Evolutionary conservation across 352 stramenopile species (phyloP).

Genomic region (Phytopythium sindhum): DNA sequence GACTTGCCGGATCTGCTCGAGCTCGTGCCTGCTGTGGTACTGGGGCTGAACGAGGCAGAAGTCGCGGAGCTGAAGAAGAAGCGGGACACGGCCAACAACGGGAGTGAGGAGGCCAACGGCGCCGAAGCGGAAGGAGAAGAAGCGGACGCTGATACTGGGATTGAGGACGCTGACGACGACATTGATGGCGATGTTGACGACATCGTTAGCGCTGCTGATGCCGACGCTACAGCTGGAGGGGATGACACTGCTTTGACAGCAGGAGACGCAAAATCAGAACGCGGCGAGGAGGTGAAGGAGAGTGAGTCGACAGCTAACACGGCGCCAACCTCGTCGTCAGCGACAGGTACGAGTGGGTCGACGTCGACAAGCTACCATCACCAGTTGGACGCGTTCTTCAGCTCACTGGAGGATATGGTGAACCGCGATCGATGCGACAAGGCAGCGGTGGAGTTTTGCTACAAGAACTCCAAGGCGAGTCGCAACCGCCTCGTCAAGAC

Average conservation of each 20-base stretch:
- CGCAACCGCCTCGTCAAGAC: slow-evolving; percentile 89
- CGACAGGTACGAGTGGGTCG: slow-evolving; percentile 9
- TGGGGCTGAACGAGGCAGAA: slow-evolving; percentile 90
- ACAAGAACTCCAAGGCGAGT: slow-evolving; percentile 93
- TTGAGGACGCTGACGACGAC: slow-evolving; percentile 9
- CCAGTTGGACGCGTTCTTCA: slow-evolving; percentile 91
- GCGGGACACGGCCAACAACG: slow-evolving; percentile 40
- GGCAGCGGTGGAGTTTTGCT: slow-evolving; percentile 95
- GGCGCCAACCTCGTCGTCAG: neutral
- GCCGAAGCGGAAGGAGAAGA: slow-evolving; percentile 36
- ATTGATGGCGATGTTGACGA: slow-evolving; percentile 34
- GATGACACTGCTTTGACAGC: slow-evolving; percentile 25
- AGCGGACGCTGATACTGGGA: slow-evolving; percentile 18
- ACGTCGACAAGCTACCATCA: slow-evolving; percentile 81
- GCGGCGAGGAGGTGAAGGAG: slow-evolving; percentile 23
- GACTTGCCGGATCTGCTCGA: slow-evolving; percentile 95
- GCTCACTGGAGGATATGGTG: slow-evolving; percentile 92
- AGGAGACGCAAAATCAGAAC: slow-evolving; percentile 11
- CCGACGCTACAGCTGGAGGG: slow-evolving; percentile 6
- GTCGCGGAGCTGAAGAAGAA: slow-evolving; percentile 83
- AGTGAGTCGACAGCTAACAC: slow-evolving; percentile 9
- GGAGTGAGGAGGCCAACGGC: slow-evolving; percentile 40
- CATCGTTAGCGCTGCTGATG: slow-evolving; percentile 31
- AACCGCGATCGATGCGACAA: slow-evolving; percentile 95
- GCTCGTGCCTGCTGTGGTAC: slow-evolving; percentile 92